phyloP scores from a whole-genome alignment of 73 alveolate genomes.

The Tetrahymena elliotti region DNA sequence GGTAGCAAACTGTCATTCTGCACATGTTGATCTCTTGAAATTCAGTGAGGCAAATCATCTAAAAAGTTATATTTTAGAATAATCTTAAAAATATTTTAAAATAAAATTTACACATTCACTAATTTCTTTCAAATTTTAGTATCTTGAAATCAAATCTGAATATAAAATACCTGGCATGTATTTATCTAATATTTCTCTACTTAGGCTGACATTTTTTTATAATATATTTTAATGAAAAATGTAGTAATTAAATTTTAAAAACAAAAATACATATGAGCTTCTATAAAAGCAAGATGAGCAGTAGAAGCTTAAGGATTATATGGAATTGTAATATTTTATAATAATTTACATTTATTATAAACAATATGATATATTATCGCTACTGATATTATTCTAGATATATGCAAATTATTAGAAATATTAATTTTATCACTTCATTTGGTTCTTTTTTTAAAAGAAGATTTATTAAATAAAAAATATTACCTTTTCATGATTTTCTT shows the following conservation, averaged over 20 bases:
- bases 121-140: not conserved
- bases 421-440: no score
- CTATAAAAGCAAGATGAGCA: no score
- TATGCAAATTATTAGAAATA: no score
- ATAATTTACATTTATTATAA: no score
- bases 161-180: not conserved
- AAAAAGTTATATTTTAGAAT: not conserved
- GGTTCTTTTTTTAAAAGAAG: no score
- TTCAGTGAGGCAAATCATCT: not conserved
- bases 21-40: not conserved
- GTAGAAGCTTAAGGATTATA: no score
- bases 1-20: not conserved
- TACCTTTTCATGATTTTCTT: no score
- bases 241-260: not conserved
- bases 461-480: no score
- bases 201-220: not conserved
- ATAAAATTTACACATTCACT: not conserved
- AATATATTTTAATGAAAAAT: not conserved
- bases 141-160: not conserved
- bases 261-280: no score
- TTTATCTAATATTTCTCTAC: not conserved
- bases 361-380: no score
- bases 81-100: not conserved
- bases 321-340: no score
- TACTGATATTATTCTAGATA: no score